Evolutionary conservation across 75 land plant species (phyloP).

Genomic region (Cryptomeria japonica): DNA sequence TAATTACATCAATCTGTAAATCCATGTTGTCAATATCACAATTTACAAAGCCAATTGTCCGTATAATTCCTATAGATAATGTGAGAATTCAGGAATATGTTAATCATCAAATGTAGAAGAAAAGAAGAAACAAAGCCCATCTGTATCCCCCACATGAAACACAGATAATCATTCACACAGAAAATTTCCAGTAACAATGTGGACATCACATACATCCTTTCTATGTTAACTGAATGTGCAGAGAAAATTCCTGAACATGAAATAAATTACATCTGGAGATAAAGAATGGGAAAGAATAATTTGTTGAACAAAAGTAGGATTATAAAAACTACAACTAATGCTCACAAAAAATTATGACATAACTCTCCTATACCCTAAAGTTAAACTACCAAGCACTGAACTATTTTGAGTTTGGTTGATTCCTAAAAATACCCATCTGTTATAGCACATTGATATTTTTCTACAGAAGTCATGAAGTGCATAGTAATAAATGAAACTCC

Average conservation of each 20-base stretch:
- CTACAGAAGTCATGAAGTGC: background rate
- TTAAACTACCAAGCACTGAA: background rate
- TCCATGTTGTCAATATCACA: background rate
- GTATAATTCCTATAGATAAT: background rate
- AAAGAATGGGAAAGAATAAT: background rate
- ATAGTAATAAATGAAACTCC: background rate
- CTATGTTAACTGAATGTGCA: background rate
- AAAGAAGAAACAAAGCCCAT: background rate
- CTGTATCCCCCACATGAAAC: background rate
- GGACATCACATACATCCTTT: background rate
- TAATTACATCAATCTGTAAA: background rate
- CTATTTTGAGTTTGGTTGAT: background rate
- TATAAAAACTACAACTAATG: background rate
- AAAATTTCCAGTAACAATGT: background rate
- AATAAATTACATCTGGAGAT: background rate
- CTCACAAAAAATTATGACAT: background rate
- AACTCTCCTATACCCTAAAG: background rate
- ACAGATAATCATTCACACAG: background rate
- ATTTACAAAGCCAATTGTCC: background rate
- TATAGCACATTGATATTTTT: background rate
- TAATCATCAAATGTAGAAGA: background rate
- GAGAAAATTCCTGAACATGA: background rate
- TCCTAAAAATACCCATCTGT: background rate
- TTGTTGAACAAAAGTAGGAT: background rate
- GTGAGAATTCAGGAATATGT: background rate